Evolutionary conservation across 805 yeast species (phyloP).

Genomic region (Metschnikowia shivogae): DNA sequence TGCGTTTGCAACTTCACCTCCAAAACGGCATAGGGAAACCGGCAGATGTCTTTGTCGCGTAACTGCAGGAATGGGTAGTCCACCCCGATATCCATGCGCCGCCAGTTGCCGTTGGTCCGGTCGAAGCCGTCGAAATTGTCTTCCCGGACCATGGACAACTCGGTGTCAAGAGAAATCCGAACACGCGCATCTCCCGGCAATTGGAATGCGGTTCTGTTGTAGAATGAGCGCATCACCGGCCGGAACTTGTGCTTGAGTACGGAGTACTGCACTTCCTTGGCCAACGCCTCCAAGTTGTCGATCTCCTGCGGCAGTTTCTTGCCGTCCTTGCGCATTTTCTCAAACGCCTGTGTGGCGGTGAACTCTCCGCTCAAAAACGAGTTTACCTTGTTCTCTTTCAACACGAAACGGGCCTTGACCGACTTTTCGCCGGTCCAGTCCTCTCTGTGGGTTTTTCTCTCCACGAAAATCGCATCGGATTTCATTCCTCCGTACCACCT

Average conservation of each 20-base stretch:
- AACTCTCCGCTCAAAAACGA: constrained; percentile 77
- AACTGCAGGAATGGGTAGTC: constrained; percentile 92
- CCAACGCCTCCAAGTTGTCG: constrained; percentile 87
- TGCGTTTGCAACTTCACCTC: constrained; percentile 98
- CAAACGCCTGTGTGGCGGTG: constrained; percentile 86
- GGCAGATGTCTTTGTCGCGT: constrained; percentile 77
- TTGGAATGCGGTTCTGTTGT: constrained; percentile 98
- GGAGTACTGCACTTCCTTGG: constrained; percentile 89
- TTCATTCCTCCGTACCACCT: constrained; percentile 99
- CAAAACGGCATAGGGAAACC: constrained; percentile 96
- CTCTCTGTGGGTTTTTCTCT: constrained; percentile 96
- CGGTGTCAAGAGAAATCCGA: constrained; percentile 96
- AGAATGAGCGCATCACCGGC: constrained; percentile 94
- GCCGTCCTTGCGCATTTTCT: constrained; percentile 88
- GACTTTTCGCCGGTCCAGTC: constrained; percentile 99
- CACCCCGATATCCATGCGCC: constrained; percentile 97
- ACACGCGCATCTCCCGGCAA: constrained; percentile 99
- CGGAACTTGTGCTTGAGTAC: constrained; percentile 78
- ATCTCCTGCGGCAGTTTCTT: constrained; percentile 83
- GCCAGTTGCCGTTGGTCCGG: constrained; percentile 92
- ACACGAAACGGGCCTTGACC: constrained; percentile 93
- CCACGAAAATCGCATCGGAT: constrained; percentile 88
- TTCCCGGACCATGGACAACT: constrained; percentile 95
- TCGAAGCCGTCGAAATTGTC: constrained; percentile 92
- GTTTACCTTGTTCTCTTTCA: constrained; percentile 89